These are phyloP conservation scores for Hypoxylon crocopeplum DNA, from an alignment of 495 filamentous ascomycete species.

Conservation along the genomic window DNA sequence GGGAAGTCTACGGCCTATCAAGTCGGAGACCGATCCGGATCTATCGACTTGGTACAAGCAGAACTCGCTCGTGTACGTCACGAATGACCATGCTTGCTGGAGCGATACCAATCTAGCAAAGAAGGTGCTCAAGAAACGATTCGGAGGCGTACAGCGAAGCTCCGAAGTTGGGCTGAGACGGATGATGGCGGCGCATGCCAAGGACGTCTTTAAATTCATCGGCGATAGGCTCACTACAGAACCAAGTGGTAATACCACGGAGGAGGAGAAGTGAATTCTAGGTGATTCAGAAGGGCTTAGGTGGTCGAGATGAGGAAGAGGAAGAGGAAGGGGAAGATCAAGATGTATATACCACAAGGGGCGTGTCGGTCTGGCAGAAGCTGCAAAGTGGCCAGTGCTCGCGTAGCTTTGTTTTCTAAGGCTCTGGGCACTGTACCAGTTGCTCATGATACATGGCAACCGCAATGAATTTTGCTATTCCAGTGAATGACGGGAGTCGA, in stretches of 20 bases:
- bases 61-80: constrained; percentile 77
- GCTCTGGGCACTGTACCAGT: too few species aligned
- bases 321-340: not conserved
- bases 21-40: constrained; percentile 66
- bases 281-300: not conserved
- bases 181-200: constrained; percentile 68
- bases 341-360: constrained; percentile 14
- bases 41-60: constrained; percentile 76
- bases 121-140: constrained; percentile 69
- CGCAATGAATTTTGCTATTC: too few species aligned
- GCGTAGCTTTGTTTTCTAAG: too few species aligned
- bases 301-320: not conserved
- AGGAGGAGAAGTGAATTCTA: constrained; percentile 41
- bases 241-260: constrained; percentile 42
- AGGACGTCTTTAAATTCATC: constrained; percentile 64
- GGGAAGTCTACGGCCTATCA: constrained; percentile 69
- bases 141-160: constrained; percentile 67
- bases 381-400: too few species aligned
- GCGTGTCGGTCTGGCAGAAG: too few species aligned
- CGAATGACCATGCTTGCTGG: constrained; percentile 76
- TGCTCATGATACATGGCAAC: too few species aligned
- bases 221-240: constrained; percentile 46
- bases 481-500: too few species aligned
- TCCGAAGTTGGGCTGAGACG: constrained; percentile 60
- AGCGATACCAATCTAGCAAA: constrained; percentile 55